Conservation (phyloP, 1,284 basidiomycete species). For the Moesziomyces sp. region DNA sequence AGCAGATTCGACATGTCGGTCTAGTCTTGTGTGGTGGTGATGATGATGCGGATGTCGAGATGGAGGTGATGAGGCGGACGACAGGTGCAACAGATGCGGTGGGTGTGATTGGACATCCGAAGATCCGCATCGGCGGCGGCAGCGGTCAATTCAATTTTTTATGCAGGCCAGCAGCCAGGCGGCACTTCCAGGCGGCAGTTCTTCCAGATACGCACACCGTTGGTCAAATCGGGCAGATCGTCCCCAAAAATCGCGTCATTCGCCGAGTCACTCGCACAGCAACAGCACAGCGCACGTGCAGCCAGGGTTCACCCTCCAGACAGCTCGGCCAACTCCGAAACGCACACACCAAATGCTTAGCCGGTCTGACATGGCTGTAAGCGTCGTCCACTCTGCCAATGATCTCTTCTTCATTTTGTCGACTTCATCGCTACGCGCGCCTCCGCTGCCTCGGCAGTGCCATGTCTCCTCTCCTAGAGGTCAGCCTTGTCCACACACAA, state of each 20-base stretch:
- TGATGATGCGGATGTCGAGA: neutral
- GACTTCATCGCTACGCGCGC: too few relatives aligned
- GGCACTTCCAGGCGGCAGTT: too few relatives aligned
- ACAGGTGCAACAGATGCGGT: neutral
- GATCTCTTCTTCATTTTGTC: too few relatives aligned
- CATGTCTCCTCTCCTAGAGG: too few relatives aligned
- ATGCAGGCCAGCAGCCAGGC: neutral
- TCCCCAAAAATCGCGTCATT: constrained; percentile 16
- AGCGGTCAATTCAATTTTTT: constrained; percentile 1
- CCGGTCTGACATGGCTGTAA: too few relatives aligned
- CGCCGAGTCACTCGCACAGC: neutral
- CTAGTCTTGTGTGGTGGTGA: too few relatives aligned
- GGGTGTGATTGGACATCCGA: constrained; percentile 14
- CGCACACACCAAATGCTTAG: constrained; percentile 17
- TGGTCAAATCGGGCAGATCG: constrained; percentile 1
- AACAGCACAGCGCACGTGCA: constrained; percentile 13
- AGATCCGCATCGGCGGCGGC: constrained; percentile 14
- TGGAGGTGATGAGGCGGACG: constrained; percentile 1
- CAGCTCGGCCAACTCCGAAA: constrained; percentile 21
- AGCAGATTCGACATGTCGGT: constrained; percentile 60
- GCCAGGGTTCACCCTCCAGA: neutral
- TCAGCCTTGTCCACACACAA: too few relatives aligned
- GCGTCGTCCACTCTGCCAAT: too few relatives aligned
- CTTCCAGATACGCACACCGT: too few relatives aligned
- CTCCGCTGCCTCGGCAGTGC: too few relatives aligned